phyloP scores from a whole-genome alignment of 2,329 filamentous ascomycete species.

The Calycina herbarum region DNA sequence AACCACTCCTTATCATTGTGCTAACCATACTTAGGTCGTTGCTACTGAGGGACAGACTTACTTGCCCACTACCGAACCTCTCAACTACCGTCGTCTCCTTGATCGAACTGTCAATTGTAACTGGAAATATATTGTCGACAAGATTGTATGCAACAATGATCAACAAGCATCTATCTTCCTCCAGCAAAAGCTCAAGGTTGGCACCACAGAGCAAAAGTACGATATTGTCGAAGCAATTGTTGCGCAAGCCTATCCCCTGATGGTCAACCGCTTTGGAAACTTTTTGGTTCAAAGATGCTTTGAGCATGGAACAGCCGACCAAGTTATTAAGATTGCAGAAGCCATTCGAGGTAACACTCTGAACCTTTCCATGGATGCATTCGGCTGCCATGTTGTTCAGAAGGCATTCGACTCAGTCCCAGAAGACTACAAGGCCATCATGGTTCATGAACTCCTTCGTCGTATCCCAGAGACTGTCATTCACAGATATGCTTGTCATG shows the following conservation, averaged over 20 bases:
- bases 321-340: conserved; percentile 91
- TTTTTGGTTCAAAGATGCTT: conserved; percentile 98
- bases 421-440: conserved; percentile 95
- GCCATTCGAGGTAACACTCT: conserved; percentile 92
- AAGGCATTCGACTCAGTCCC: conserved; percentile 98
- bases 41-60: conserved; percentile 70
- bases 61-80: conserved; percentile 80
- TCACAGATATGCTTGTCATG: conserved; percentile 97
- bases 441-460: conserved; percentile 96
- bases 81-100: conserved; percentile 93
- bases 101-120: conserved; percentile 97
- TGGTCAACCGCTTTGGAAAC: conserved; percentile 98
- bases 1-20: conserved; percentile 24
- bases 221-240: conserved; percentile 97
- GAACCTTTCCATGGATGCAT: conserved; percentile 95
- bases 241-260: conserved; percentile 88
- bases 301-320: conserved; percentile 92
- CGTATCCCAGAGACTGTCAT: conserved; percentile 97
- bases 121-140: conserved; percentile 99
- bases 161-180: conserved; percentile 98
- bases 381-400: conserved; percentile 96
- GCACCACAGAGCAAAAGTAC: conserved; percentile 91
- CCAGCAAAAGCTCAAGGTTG: conserved; percentile 97
- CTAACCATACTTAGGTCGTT: conserved; percentile 43
- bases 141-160: conserved; percentile 98